Conservation (phyloP, 2,329 filamentous ascomycete species). For the Fusarium sp. region DNA sequence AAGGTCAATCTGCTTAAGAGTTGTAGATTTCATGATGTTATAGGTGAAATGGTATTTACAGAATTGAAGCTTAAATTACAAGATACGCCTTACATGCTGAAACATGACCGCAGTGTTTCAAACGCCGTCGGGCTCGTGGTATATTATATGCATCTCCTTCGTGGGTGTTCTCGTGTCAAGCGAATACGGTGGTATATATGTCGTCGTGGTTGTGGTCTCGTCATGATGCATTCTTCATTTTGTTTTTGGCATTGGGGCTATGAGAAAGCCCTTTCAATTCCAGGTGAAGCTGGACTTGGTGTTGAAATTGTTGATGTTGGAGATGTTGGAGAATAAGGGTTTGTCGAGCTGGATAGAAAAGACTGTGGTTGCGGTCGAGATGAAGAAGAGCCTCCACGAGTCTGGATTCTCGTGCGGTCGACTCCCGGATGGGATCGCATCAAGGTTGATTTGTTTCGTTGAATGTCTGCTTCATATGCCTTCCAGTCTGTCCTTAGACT, state of each 20-base stretch:
- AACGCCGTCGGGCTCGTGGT: slow-evolving; percentile 16
- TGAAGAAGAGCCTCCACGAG: slow-evolving; percentile 26
- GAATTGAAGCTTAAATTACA: slow-evolving; percentile 8
- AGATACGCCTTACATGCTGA: neutral
- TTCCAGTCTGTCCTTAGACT: slow-evolving; percentile 53
- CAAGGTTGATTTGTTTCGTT: slow-evolving; percentile 46
- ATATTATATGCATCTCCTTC: slow-evolving; percentile 31
- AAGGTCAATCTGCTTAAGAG: slow-evolving; percentile 22
- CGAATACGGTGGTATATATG: slow-evolving; percentile 3
- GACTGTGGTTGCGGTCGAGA: slow-evolving; percentile 24
- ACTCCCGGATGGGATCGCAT: slow-evolving; percentile 49
- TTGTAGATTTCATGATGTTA: neutral
- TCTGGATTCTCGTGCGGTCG: slow-evolving; percentile 26
- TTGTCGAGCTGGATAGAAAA: slow-evolving; percentile 34
- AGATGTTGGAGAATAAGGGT: slow-evolving; percentile 27
- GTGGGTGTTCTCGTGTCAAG: slow-evolving; percentile 4
- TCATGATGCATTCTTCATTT: neutral
- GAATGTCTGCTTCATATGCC: slow-evolving; percentile 53
- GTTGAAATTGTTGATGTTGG: slow-evolving; percentile 25
- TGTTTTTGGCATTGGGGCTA: neutral
- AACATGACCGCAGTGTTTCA: neutral
- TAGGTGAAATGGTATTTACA: slow-evolving; percentile 5
- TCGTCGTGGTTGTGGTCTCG: slow-evolving; percentile 6
- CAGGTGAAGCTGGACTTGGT: slow-evolving; percentile 20
- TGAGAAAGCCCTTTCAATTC: slow-evolving; percentile 27